A percentile compares a stretch with the other conserved stretches of the same genome.
phyloP scores from a whole-genome alignment of 192 early-diverging fungal genomes.

The Backusella luteola region DNA sequence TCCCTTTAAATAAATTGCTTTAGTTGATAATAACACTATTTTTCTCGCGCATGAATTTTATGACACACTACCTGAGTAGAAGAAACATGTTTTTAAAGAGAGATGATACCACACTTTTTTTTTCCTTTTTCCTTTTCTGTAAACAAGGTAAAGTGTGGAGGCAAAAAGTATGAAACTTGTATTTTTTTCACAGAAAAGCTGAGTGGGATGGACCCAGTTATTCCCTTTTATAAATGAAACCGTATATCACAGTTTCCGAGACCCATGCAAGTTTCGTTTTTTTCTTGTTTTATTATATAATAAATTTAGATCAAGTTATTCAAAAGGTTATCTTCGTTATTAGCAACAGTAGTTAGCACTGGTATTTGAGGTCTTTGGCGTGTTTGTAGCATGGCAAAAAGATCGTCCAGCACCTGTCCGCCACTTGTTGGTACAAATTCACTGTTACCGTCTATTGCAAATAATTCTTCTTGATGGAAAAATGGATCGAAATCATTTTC shows the following conservation, averaged over 20 bases:
- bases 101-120: background rate
- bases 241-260: background rate
- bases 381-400: slow-evolving; percentile 33
- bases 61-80: background rate
- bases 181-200: background rate
- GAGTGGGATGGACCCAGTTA: background rate
- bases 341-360: background rate
- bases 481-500: slow-evolving; percentile 28
- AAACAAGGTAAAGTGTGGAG: background rate
- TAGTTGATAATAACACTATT: background rate
- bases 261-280: background rate
- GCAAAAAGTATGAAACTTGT: background rate
- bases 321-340: background rate
- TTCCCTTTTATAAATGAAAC: background rate
- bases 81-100: background rate
- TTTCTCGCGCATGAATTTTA: too few species aligned
- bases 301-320: background rate
- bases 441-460: background rate
- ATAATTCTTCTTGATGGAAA: slow-evolving; percentile 25
- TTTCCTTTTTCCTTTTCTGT: background rate
- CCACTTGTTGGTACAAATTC: slow-evolving; percentile 9
- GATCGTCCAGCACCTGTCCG: slow-evolving; percentile 30
- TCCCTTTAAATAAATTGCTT: background rate
- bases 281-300: background rate
- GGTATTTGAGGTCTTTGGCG: slow-evolving; percentile 34